phyloP scores from a whole-genome alignment of 2,329 filamentous ascomycete species.

The Graphilbum fragrans region DNA sequence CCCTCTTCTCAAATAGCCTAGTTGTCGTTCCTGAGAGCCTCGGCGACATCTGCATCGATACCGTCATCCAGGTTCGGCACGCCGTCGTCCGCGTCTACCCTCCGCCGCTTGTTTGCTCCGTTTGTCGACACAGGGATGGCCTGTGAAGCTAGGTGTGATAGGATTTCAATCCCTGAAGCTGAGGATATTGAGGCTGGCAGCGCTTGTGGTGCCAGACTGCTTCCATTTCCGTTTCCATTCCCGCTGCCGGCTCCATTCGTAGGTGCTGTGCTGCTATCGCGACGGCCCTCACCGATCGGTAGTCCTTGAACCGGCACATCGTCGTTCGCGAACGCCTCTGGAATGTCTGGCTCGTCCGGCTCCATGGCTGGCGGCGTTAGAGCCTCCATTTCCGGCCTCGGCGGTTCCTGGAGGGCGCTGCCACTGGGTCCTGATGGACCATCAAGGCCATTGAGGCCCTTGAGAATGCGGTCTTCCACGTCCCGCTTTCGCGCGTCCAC shows the following conservation, averaged over 20 bases:
- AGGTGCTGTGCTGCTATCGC: background rate
- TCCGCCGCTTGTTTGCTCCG: slow-evolving; percentile 43
- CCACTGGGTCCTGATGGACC: slow-evolving; percentile 33
- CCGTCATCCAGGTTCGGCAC: slow-evolving; percentile 43
- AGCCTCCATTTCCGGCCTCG: slow-evolving; percentile 69
- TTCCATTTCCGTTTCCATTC: background rate
- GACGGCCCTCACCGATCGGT: background rate
- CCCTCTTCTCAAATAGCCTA: background rate
- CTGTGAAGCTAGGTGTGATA: slow-evolving; percentile 26
- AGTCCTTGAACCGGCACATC: background rate
- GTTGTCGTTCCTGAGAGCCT: slow-evolving; percentile 36
- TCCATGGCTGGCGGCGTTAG: slow-evolving; percentile 9
- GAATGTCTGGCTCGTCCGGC: background rate
- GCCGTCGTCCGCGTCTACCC: slow-evolving; percentile 37
- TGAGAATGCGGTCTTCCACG: slow-evolving; percentile 85
- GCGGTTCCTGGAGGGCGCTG: slow-evolving; percentile 43
- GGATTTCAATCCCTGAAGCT: slow-evolving; percentile 25
- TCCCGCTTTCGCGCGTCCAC: slow-evolving; percentile 77
- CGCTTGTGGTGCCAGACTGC: background rate
- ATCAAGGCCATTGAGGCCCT: slow-evolving; percentile 56
- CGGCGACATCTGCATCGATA: slow-evolving; percentile 44
- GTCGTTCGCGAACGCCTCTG: background rate
- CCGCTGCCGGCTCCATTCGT: background rate
- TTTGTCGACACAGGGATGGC: slow-evolving; percentile 36
- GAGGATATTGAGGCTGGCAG: slow-evolving; percentile 8